Percentiles rank a stretch among this genome's conserved stretches.
Conservation (phyloP, 176 grass and related monocot species). For the Stipa capillata region DNA sequence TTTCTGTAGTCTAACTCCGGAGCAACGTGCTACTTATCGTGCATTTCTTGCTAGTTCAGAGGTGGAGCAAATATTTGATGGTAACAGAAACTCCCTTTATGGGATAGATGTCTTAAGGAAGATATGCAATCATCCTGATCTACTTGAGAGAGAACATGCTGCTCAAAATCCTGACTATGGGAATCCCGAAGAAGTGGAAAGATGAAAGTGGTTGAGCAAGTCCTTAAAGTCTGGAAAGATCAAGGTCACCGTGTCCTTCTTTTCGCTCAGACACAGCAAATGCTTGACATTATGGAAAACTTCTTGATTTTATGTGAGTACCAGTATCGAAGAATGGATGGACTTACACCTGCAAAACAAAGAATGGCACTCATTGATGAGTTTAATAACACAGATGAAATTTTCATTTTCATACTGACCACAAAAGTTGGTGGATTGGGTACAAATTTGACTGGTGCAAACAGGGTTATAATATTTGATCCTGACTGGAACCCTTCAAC, state of each 20-base stretch:
- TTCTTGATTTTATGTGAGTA: constrained; percentile 48
- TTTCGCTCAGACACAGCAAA: constrained; percentile 90
- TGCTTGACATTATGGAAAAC: constrained; percentile 90
- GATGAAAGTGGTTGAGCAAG: constrained; percentile 86
- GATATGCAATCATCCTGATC: constrained; percentile 95
- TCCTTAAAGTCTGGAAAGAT: constrained; percentile 86
- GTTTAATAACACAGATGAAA: constrained; percentile 78
- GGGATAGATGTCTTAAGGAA: constrained; percentile 91
- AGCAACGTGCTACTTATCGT: constrained; percentile 63
- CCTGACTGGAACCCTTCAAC: constrained; percentile 99
- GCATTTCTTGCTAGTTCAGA: constrained; percentile 94
- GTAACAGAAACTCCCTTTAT: constrained; percentile 75
- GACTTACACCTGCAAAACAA: constrained; percentile 84
- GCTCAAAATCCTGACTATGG: constrained; percentile 83
- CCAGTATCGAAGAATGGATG: constrained; percentile 86
- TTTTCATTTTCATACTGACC: constrained; percentile 89
- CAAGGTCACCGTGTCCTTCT: constrained; percentile 86
- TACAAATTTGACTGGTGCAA: constrained; percentile 81
- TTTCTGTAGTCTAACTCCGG: constrained; percentile 79
- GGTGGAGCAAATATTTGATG: constrained; percentile 95
- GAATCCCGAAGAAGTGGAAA: constrained; percentile 80
- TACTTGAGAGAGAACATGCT: constrained; percentile 84
- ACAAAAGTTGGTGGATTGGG: constrained; percentile 96
- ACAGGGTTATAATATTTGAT: constrained; percentile 88
- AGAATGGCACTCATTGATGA: constrained; percentile 92